Percentiles rank a stretch among this genome's conserved stretches.
phyloP scores from a whole-genome alignment of 768 basidiomycete genomes.

The Rhizopogon sp. region DNA sequence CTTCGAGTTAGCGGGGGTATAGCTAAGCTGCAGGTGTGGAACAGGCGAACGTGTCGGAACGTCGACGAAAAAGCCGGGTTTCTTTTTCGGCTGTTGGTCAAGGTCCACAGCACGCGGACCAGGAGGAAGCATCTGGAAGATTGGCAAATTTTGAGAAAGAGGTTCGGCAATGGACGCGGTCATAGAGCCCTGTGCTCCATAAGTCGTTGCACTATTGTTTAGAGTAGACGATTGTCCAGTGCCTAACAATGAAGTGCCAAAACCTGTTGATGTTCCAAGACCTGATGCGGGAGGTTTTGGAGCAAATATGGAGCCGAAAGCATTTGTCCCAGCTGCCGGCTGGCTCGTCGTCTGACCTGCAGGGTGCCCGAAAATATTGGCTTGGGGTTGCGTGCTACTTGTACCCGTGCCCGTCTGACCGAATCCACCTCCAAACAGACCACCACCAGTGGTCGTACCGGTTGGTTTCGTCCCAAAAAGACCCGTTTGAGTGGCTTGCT shows the following conservation, averaged over 20 bases:
- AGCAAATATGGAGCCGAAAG: conserved; percentile 46
- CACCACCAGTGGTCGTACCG: conserved; percentile 23
- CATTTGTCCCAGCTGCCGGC: conserved; percentile 23
- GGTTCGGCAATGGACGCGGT: conserved; percentile 89
- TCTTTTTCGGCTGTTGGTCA: conserved; percentile 69
- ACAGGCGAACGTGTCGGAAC: conserved; percentile 67
- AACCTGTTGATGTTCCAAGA: conserved; percentile 39
- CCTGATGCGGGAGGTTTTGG: conserved; percentile 45
- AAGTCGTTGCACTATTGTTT: conserved; percentile 35
- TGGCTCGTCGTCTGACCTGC: conserved; percentile 38
- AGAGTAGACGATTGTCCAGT: conserved; percentile 28
- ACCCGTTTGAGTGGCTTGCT: conserved; percentile 28
- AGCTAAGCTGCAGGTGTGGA: conserved; percentile 60
- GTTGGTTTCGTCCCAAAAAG: conserved; percentile 28
- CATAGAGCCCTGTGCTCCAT: conserved; percentile 54
- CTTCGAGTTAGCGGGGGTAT: conserved; percentile 57
- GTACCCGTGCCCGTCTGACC: conserved; percentile 34
- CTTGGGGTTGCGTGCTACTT: conserved; percentile 24
- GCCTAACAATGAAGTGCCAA: conserved; percentile 38
- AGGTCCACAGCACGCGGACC: conserved; percentile 59
- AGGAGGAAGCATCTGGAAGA: conserved; percentile 71
- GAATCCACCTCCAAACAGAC: conserved; percentile 45
- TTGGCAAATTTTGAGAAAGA: conserved; percentile 64
- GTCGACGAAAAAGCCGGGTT: conserved; percentile 72
- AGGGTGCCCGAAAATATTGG: conserved; percentile 46